Base-by-base conservation (phyloP, 306 rosid genomes). In the Luffa acutangula region DNA sequence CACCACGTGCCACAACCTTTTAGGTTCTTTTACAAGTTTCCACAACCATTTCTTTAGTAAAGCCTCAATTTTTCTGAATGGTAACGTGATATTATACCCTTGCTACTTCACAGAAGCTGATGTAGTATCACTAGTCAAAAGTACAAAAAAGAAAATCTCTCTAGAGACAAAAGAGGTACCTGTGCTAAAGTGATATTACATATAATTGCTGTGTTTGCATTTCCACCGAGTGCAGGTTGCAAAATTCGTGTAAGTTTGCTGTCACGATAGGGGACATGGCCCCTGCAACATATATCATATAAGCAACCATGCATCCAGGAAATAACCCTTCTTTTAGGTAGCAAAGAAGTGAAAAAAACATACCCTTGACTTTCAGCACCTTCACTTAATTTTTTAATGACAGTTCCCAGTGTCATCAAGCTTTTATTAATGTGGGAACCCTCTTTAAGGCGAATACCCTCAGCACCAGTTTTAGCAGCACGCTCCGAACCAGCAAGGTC, bases 401-500 rank as follows among this genome's bases (percentile, higher is more conserved):
- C 98, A n/a, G 98, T 95, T 87, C 98, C 98, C 86, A 95, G 75
- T 65, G 96, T 93, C 98, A 93, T 92, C 80, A 95, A 86, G 83
- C 97, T 95, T 87, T 91, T 95, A 80, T 95, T 95, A 79, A 95
- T 95, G 87, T 91, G 97, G 78, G 98, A 95, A 79, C 98, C 98
- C 90, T 92, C 97, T 87, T 90, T 95, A 66, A 95, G 93, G 18
- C 97, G 89, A 49, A 89, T 91, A 82, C 98, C 98, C 85, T 95
- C 98, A 9, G 98, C 98, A 72, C 97, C 98, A 21, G 98, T 92
- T 89, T 95, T 95, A 80, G 97, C 97, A 79, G 97, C 98, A 76
- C 98, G 97, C 81, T 95, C 98, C 65, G 98, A 95, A 88, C 98
- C 98, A 82, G 98, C 98, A 86, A 95, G 97, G 84, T 95, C 98